These are phyloP conservation scores for Melanogaster broomeanus DNA, from an alignment of 768 basidiomycete species.

Conservation along the genomic window DNA sequence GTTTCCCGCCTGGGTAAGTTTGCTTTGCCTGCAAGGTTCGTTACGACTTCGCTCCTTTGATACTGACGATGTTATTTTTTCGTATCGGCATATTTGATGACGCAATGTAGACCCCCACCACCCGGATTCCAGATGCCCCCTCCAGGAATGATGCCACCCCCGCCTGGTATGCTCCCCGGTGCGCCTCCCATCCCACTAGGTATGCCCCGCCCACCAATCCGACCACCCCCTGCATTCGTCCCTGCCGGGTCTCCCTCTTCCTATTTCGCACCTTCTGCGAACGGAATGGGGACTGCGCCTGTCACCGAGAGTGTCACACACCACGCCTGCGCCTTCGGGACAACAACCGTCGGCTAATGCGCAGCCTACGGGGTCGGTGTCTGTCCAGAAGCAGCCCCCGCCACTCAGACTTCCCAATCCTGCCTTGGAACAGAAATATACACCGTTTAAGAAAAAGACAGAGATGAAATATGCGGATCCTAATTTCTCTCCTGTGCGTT, in stretches of 20 bases:
- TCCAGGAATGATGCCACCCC: constrained; percentile 35
- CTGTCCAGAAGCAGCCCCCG: constrained; percentile 25
- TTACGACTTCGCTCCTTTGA: constrained; percentile 13
- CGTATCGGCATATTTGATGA: constrained; percentile 8
- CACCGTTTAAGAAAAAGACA: constrained; percentile 75
- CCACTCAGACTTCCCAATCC: constrained; percentile 54
- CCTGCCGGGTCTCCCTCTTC: constrained; percentile 31
- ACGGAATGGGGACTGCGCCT: constrained; percentile 19
- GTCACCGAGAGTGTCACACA: constrained; percentile 26
- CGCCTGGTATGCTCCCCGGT: constrained; percentile 38
- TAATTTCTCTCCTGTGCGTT: constrained; percentile 75
- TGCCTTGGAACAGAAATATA: constrained; percentile 61
- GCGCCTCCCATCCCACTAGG: constrained; percentile 40
- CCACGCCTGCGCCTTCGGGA: constrained; percentile 13
- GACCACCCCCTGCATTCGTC: constrained; percentile 39
- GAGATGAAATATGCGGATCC: constrained; percentile 73
- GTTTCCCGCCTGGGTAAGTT: constrained; percentile 60
- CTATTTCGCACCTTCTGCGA: constrained; percentile 24
- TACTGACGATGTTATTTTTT: constrained; percentile 18
- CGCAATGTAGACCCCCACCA: constrained; percentile 42
- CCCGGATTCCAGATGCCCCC: constrained; percentile 58
- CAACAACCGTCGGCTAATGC: background rate
- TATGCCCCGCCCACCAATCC: constrained; percentile 34
- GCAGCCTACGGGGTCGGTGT: constrained; percentile 24
- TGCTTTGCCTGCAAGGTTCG: constrained; percentile 12